phyloP scores from a whole-genome alignment of 805 yeast genomes.

The Candida saitoana region DNA sequence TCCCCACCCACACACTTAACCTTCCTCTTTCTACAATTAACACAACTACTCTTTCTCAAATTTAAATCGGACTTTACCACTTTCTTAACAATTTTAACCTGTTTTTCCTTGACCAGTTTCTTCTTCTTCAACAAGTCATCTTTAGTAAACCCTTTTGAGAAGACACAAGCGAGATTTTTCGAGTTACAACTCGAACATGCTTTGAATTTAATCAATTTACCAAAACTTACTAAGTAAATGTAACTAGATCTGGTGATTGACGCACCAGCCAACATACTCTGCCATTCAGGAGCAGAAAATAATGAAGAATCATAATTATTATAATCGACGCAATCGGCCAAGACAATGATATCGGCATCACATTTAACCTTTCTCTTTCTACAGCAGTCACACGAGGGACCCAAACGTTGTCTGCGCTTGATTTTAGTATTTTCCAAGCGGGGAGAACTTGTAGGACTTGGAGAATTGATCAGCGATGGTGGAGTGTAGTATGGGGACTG shows the following conservation, averaged over 20 bases:
- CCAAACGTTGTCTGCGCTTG: slow-evolving; percentile 52
- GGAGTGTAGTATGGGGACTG: background rate
- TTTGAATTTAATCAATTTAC: slow-evolving; percentile 45
- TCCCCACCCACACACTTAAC: slow-evolving; percentile 35
- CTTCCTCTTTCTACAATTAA: slow-evolving; percentile 39
- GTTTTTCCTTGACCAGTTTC: slow-evolving; percentile 9
- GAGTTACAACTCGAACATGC: slow-evolving; percentile 54
- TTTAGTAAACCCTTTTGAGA: slow-evolving; percentile 64
- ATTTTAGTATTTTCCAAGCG: background rate
- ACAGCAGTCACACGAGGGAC: slow-evolving; percentile 74
- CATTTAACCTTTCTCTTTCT: slow-evolving; percentile 68
- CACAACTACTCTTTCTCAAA: slow-evolving; percentile 35
- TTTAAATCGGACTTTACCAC: slow-evolving; percentile 2
- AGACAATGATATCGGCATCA: slow-evolving; percentile 55
- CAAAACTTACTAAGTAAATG: background rate
- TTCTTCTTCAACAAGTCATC: slow-evolving; percentile 46
- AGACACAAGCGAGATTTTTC: slow-evolving; percentile 46
- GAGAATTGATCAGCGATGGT: background rate
- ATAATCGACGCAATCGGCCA: slow-evolving; percentile 17
- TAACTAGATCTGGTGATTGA: background rate
- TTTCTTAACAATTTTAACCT: slow-evolving; percentile 11
- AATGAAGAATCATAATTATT: background rate
- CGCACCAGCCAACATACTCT: background rate
- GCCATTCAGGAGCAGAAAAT: background rate
- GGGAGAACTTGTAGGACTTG: background rate